phyloP scores from a whole-genome alignment of 164 flowering plant species.

The Vitis rupestris region DNA sequence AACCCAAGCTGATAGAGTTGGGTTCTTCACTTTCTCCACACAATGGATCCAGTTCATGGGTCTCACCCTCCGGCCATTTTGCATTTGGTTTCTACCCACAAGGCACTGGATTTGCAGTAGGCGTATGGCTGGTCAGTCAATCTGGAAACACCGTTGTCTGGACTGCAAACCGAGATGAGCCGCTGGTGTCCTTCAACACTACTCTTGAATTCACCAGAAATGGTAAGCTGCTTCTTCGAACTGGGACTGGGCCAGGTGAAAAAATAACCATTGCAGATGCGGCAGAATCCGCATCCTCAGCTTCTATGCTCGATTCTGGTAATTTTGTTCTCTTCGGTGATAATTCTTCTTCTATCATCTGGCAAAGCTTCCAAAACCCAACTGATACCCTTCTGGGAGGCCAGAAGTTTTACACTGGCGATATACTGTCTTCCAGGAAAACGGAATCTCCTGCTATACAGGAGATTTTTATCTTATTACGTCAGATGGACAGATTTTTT shows the following conservation, averaged over 20 bases:
- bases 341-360: not conserved
- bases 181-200: not conserved
- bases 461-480: not conserved
- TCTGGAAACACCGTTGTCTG: not conserved
- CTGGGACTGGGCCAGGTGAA: not conserved
- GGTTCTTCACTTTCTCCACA: not conserved
- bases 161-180: not conserved
- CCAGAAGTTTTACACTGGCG: not conserved
- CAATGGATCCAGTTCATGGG: not conserved
- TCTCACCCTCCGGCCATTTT: constrained; percentile 5
- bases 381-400: constrained; percentile 3
- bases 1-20: too few relatives aligned
- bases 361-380: constrained; percentile 1
- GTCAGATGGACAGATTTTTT: not conserved
- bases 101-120: not conserved
- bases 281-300: not conserved
- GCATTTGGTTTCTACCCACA: constrained; percentile 7
- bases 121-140: not conserved
- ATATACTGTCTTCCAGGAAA: not conserved
- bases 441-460: not conserved
- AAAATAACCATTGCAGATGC: not conserved
- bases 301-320: constrained; percentile 4
- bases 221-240: not conserved
- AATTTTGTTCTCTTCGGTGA: constrained; percentile 1
- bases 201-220: not conserved